A percentile compares a stretch with the other conserved stretches of the same genome.
Conservation (phyloP, 23 red algal genomes). For the Gracilaria vermiculophylla region DNA sequence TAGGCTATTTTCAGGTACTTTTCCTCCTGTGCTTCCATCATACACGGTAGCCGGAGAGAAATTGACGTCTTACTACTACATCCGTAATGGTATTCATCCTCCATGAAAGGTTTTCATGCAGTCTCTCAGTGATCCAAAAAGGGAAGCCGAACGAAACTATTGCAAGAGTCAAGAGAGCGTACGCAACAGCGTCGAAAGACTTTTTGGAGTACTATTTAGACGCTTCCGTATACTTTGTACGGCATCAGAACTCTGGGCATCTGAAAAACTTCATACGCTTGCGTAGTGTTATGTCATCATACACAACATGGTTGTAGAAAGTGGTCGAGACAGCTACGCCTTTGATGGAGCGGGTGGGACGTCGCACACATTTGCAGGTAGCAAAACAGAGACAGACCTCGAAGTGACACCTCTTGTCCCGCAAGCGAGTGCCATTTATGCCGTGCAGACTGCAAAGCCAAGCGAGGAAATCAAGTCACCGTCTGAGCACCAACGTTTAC, state of each 20-base stretch:
- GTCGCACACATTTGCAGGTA: too few relatives aligned
- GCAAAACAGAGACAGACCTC: too few relatives aligned
- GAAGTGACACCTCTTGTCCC: too few relatives aligned
- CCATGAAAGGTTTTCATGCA: constrained; percentile 16
- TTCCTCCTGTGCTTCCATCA: background rate
- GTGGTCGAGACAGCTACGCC: too few relatives aligned
- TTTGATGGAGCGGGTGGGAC: too few relatives aligned
- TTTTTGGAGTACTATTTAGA: constrained; percentile 10
- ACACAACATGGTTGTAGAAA: constrained; percentile 36
- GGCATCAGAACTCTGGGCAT: background rate
- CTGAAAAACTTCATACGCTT: background rate
- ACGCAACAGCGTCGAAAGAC: background rate
- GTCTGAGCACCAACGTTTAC: too few relatives aligned
- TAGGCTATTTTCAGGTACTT: background rate
- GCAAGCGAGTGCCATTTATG: too few relatives aligned
- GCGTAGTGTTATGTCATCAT: background rate
- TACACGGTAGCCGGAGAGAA: background rate
- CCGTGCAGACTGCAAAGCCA: too few relatives aligned
- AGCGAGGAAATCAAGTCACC: too few relatives aligned
- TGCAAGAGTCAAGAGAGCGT: background rate
- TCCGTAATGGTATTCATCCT: background rate
- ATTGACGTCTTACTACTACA: background rate
- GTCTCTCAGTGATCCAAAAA: background rate
- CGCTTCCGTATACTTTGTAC: background rate
- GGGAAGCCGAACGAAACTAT: background rate